Conservation (phyloP, 176 grass and related monocot species). For the Luzula sylvatica region DNA sequence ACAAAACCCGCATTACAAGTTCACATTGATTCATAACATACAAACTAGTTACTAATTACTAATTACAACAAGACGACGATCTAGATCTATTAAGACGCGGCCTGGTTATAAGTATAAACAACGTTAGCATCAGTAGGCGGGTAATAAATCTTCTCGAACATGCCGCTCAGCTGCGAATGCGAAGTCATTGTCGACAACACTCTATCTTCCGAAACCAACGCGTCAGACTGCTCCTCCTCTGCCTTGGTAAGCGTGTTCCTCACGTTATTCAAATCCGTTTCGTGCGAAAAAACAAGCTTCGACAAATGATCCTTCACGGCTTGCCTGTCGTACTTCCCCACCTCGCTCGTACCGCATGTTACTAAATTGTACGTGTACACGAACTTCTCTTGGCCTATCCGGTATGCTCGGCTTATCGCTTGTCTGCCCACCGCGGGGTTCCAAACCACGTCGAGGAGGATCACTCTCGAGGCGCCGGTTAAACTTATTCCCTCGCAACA, state of each 20-base stretch:
- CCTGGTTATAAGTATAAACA: slow-evolving; percentile 61
- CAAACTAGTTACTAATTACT: no score
- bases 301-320: slow-evolving; percentile 79
- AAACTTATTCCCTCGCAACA: slow-evolving; percentile 93
- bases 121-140: slow-evolving; percentile 74
- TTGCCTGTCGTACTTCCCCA: slow-evolving; percentile 84
- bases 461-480: slow-evolving; percentile 84
- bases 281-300: slow-evolving; percentile 70
- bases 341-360: slow-evolving; percentile 76
- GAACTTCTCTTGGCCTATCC: slow-evolving; percentile 74
- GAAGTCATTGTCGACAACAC: slow-evolving; percentile 71
- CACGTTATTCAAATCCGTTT: slow-evolving; percentile 69
- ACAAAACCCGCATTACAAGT: no score
- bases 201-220: slow-evolving; percentile 59
- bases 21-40: neutral
- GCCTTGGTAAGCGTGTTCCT: slow-evolving; percentile 57
- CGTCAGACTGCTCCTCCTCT: slow-evolving; percentile 53
- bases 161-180: slow-evolving; percentile 48
- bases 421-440: slow-evolving; percentile 80
- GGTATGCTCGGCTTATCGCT: slow-evolving; percentile 78
- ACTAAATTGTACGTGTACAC: slow-evolving; percentile 94
- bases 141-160: slow-evolving; percentile 78
- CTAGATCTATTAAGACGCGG: no score
- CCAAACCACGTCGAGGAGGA: slow-evolving; percentile 90
- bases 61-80: no score